Base-by-base conservation (phyloP, 1,139 yeast genomes). In the Nakaseomyces sp. region DNA sequence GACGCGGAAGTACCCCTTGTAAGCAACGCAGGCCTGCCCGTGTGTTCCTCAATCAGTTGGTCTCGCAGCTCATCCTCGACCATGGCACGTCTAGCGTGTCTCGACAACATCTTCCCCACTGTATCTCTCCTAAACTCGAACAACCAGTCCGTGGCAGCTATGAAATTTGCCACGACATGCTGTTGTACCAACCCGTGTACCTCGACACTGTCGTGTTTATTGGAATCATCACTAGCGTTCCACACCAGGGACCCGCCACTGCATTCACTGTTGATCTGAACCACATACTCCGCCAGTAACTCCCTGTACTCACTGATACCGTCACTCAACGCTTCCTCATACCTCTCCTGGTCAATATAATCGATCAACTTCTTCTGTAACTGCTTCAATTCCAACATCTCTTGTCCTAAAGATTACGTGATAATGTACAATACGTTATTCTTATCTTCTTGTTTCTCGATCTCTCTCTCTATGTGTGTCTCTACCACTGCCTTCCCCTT, bases 101-200 rank as follows among this genome's bases (percentile, higher is more conserved):
- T 33, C 6, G 39, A 32, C 30, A 47, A 37, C 12, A 47, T 30
- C 6, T 36, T 26, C 7, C 24, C 25, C 8, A 46, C 37, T 7
- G 50, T 37, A 13, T 38, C 32, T 7, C 5, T 29, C 29, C 48
- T 50, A 38, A 43, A 55, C 22, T 50, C 54, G 22, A 40, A 45
- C 20, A 46, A 47, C 61, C 61, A 56, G 37, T 50, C 53, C 20
- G 52, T 44, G 5, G 17, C 13, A 6, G 17, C 41, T 5, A 26
- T 26, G 10, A 28, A 25, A 9, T 37, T 32, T 8, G 28, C 26
- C 16, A 35, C 28, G 4, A 35, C 17, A 15, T 17, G 22, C 28
- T 5, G 25, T 10, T 26, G 13, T 9, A 37, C 25, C 40, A 18
- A 9, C 7, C 40, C 40, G 9, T 17, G 31, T 32, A 37, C 32